Base-by-base conservation (phyloP, 1,284 basidiomycete genomes). In the Ustilago xerochloae region DNA sequence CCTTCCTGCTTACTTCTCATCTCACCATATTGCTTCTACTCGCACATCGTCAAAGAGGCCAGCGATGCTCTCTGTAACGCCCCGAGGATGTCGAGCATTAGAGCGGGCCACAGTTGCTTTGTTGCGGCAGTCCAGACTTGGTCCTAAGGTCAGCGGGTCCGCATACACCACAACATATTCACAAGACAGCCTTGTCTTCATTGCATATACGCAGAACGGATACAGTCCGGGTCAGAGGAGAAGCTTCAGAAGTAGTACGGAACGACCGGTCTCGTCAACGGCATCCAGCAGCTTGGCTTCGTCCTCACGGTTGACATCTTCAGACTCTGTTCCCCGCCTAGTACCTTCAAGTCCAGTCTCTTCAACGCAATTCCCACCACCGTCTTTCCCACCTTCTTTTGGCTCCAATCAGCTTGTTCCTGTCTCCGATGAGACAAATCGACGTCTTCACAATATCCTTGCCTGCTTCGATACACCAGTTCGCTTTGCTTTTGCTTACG, bases 401-500 rank as follows among this genome's bases (percentile, higher is more conserved):
- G 79, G 79, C n/a, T 59, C 65, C 2, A 81, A 81, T 35, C 79
- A 81, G 57, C 61, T 81, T 12, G 58, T 81, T 3, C 79, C 79
- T 6, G 50, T 79, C 22, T 57, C 72, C 1, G 54, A 65, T 9
- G 35, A 55, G n/a, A 61, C 63, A 1, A 43, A 46, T 30, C 32
- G 41, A 20, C 68, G 78, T 8, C 67, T 81, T 15, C 52, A 61
- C 29, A 26, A 49, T 20, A 65, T 81, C 5, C 69, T 78, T n/a
- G 50, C 60, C 16, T 57, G 63, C 61, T 96, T 96, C 81, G 59
- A 71, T 26, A 91, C 93, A 0, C 93, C 93, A 9, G 91, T 95
- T 38, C 90, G 93, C 24, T 95, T 94, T 85, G 94, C 94, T 0
- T 94, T 95, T 81, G 94, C 93, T 0, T 97, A 97, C 83, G 94